Evolutionary conservation across 768 basidiomycete genomes (phyloP).

Genomic region (Punctularia strigosozonata): DNA sequence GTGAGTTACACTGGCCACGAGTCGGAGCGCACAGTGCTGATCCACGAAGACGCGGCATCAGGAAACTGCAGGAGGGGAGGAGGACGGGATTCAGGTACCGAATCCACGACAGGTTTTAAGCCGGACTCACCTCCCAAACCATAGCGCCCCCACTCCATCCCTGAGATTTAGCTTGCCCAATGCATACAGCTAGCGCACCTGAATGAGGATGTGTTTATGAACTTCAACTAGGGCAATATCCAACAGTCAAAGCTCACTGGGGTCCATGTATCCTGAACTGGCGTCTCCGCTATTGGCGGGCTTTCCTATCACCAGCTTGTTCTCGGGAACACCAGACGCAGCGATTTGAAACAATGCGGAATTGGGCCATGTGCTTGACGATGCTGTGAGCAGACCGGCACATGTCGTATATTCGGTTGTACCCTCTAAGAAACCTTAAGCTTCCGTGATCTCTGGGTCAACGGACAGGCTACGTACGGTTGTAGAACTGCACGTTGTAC

Average conservation of each 20-base stretch:
- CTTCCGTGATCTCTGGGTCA: not conserved
- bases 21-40: conserved; percentile 21
- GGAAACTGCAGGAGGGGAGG: conserved; percentile 19
- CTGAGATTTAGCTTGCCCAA: conserved; percentile 42
- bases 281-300: conserved; percentile 31
- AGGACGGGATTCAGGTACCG: not conserved
- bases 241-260: too few relatives aligned
- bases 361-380: conserved; percentile 49
- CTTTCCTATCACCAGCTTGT: conserved; percentile 49
- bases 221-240: too few relatives aligned
- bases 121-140: conserved; percentile 24
- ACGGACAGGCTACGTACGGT: conserved; percentile 14
- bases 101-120: not conserved
- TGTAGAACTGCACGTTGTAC: conserved; percentile 32
- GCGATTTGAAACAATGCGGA: conserved; percentile 45
- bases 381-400: conserved; percentile 40
- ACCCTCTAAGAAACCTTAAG: conserved; percentile 38
- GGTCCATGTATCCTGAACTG: conserved; percentile 45
- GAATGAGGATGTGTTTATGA: too few relatives aligned
- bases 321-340: conserved; percentile 28
- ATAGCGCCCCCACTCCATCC: conserved; percentile 58
- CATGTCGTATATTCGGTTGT: conserved; percentile 54
- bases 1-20: conserved; percentile 21
- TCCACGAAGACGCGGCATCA: conserved; percentile 24
- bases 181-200: conserved; percentile 43